These are phyloP conservation scores for Mortierella sp. DNA, from an alignment of 371 early-diverging fungal genomes.

Conservation along the genomic window DNA sequence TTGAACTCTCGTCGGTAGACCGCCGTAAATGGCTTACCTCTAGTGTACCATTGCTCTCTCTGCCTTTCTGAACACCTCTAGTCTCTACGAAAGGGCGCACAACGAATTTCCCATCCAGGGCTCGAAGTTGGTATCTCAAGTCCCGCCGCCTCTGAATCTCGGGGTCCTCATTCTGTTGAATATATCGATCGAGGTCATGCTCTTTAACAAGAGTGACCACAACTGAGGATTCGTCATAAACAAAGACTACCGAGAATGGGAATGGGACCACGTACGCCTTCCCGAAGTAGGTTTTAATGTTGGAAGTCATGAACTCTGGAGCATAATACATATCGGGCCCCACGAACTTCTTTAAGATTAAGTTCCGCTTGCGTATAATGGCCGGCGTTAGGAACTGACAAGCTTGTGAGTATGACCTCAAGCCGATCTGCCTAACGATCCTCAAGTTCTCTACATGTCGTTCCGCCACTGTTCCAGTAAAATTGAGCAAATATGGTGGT, in stretches of 20 bases:
- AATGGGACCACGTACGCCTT: conserved; percentile 69
- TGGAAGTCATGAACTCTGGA: conserved; percentile 58
- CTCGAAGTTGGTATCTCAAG: conserved; percentile 62
- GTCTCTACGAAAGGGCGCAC: conserved; percentile 61
- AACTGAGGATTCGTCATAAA: conserved; percentile 70
- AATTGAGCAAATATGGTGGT: conserved; percentile 71
- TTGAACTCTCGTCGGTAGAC: neutral
- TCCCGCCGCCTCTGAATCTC: conserved; percentile 60
- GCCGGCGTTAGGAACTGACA: conserved; percentile 46
- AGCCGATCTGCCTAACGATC: conserved; percentile 66
- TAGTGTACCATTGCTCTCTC: conserved; percentile 53
- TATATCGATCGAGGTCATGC: conserved; percentile 61
- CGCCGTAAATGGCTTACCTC: conserved; percentile 18
- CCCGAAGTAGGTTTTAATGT: conserved; percentile 70
- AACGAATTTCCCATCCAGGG: conserved; percentile 66
- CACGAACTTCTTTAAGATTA: conserved; percentile 58
- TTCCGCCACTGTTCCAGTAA: conserved; percentile 69
- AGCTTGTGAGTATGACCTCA: conserved; percentile 60
- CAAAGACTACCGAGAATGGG: conserved; percentile 71
- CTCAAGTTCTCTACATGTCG: conserved; percentile 72
- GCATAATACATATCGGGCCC: conserved; percentile 76
- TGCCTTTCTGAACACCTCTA: conserved; percentile 29
- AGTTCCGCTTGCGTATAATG: conserved; percentile 41
- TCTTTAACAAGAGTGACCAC: conserved; percentile 62
- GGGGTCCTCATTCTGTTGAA: conserved; percentile 63